Conservation (phyloP, 345 rosid species). For the Heritiera fomes region DNA sequence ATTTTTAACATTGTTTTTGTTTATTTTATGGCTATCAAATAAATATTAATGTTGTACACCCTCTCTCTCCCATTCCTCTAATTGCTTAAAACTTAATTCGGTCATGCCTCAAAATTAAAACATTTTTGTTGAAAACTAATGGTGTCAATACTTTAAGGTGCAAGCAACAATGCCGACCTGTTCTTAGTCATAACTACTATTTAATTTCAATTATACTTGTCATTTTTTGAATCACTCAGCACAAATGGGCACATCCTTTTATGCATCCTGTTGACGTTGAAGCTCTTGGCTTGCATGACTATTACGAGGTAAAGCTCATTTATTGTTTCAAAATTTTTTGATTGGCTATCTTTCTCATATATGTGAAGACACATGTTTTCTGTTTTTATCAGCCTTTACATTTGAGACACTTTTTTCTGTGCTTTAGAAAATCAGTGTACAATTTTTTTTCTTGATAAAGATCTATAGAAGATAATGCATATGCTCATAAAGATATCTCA, state of each 20-base stretch:
- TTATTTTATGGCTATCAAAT: background rate
- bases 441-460: background rate
- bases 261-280: slow-evolving; percentile 74
- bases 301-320: slow-evolving; percentile 50
- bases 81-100: background rate
- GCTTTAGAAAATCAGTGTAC: too few species aligned
- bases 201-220: slow-evolving; percentile 11
- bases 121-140: background rate
- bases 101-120: background rate
- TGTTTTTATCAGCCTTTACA: too few species aligned
- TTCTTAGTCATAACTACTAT: background rate
- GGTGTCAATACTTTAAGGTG: background rate
- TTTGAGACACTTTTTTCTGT: too few species aligned
- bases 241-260: slow-evolving; percentile 79
- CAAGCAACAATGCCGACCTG: too few species aligned
- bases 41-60: background rate
- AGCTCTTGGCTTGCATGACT: slow-evolving; percentile 74
- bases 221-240: slow-evolving; percentile 55
- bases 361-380: background rate
- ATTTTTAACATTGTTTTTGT: background rate
- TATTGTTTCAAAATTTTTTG: background rate
- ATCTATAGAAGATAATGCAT: background rate
- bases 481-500: background rate
- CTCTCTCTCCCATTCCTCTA: background rate
- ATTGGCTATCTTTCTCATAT: background rate